Evolutionary conservation across 2,329 filamentous ascomycete species (phyloP).

Genomic region (Diaporthe longicolla): DNA sequence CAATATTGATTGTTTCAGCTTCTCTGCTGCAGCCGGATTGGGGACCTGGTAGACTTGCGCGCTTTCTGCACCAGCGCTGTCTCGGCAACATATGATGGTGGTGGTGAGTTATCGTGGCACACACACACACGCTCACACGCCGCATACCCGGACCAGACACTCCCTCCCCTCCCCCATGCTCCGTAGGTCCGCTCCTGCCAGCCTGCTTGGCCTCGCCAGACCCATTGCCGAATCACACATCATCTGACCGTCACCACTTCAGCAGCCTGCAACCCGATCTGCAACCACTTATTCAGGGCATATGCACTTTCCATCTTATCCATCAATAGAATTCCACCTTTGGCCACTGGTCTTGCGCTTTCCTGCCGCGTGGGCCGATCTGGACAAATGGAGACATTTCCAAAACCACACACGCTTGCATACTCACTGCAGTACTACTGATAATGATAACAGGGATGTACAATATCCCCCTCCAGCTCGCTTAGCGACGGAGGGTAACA

Average conservation of each 20-base stretch:
- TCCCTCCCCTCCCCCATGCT: background rate
- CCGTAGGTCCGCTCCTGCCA: conserved; percentile 1
- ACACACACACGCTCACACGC: background rate
- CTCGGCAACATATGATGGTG: conserved; percentile 31
- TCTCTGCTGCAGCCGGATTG: background rate
- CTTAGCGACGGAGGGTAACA: conserved; percentile 7
- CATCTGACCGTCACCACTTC: conserved; percentile 32
- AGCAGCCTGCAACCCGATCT: conserved; percentile 38
- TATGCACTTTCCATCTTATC: conserved; percentile 17
- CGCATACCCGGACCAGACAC: conserved; percentile 2
- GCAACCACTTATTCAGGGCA: conserved; percentile 24
- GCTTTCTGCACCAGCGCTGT: conserved; percentile 7
- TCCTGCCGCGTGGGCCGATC: conserved; percentile 16
- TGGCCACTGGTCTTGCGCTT: background rate
- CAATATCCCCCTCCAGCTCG: background rate
- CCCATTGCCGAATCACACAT: conserved; percentile 27
- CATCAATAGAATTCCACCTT: conserved; percentile 10
- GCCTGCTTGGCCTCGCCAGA: background rate
- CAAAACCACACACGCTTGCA: conserved; percentile 22
- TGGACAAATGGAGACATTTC: conserved; percentile 5
- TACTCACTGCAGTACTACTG: background rate
- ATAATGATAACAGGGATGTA: conserved; percentile 6
- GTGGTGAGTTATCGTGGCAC: conserved; percentile 3
- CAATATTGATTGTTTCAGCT: background rate
- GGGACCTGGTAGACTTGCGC: background rate